Conservation (phyloP, 2,329 filamentous ascomycete species). For the Trichoderma oligosporum region DNA sequence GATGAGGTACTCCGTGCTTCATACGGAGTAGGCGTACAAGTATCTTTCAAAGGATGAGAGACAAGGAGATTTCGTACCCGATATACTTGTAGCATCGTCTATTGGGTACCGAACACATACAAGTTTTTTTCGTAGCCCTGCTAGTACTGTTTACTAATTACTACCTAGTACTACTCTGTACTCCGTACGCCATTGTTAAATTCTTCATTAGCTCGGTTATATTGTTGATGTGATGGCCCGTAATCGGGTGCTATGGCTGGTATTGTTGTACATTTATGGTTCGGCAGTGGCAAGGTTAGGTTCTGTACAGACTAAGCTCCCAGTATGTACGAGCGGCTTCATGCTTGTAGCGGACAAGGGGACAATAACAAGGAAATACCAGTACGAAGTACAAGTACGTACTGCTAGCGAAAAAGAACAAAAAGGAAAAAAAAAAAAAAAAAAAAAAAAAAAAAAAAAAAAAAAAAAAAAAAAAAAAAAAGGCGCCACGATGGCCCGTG, state of each 20-base stretch:
- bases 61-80: no score
- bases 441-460: neutral
- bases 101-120: slow-evolving; percentile 14
- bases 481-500: slow-evolving; percentile 22
- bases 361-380: neutral
- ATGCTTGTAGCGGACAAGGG: slow-evolving; percentile 12
- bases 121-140: no score
- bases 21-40: no score
- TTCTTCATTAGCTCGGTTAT: neutral
- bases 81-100: neutral
- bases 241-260: no score
- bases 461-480: neutral
- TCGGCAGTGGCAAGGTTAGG: slow-evolving; percentile 8
- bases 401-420: slow-evolving; percentile 2
- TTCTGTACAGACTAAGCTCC: slow-evolving; percentile 10
- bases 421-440: neutral
- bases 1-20: no score
- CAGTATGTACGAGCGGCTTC: slow-evolving; percentile 10
- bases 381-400: no score
- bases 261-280: neutral
- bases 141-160: no score
- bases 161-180: no score
- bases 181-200: no score
- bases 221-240: no score
- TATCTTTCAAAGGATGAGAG: no score